phyloP scores from a whole-genome alignment of 1,284 basidiomycete genomes.

The Neolentinus lepideus region DNA sequence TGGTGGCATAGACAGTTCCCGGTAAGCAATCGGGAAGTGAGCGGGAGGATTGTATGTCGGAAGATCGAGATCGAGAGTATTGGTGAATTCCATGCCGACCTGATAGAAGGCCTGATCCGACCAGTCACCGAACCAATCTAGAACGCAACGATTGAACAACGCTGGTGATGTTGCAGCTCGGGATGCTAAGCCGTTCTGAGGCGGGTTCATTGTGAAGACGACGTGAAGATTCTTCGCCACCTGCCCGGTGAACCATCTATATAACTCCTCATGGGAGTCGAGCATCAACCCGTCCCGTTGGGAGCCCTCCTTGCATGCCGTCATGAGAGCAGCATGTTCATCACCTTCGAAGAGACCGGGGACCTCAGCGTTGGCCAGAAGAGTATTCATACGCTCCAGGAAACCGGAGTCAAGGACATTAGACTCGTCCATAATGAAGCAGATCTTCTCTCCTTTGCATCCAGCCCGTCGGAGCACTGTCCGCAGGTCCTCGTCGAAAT shows the following conservation, averaged over 20 bases:
- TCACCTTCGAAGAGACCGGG: conserved; percentile 98
- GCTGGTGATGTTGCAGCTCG: conserved; percentile 97
- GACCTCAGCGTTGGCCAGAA: conserved; percentile 99
- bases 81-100: conserved; percentile 93
- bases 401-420: conserved; percentile 99
- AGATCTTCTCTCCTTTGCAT: conserved; percentile 98
- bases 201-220: conserved; percentile 99
- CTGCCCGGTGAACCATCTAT: conserved; percentile 96
- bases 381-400: conserved; percentile 98
- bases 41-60: conserved; percentile 71
- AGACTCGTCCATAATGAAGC: conserved; percentile 99
- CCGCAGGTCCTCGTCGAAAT: conserved; percentile 97
- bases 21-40: conserved; percentile 85
- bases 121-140: conserved; percentile 99
- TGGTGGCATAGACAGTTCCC: conserved; percentile 76
- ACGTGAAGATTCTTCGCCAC: conserved; percentile 96
- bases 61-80: conserved; percentile 84
- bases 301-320: conserved; percentile 97
- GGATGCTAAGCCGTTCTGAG: conserved; percentile 90
- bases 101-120: conserved; percentile 96
- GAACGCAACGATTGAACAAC: conserved; percentile 95
- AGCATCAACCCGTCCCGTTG: conserved; percentile 97
- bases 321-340: conserved; percentile 95
- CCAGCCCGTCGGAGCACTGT: conserved; percentile 91
- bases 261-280: conserved; percentile 95